Conservation (phyloP, 129 eudicot species). For the Artemisia argyi region DNA sequence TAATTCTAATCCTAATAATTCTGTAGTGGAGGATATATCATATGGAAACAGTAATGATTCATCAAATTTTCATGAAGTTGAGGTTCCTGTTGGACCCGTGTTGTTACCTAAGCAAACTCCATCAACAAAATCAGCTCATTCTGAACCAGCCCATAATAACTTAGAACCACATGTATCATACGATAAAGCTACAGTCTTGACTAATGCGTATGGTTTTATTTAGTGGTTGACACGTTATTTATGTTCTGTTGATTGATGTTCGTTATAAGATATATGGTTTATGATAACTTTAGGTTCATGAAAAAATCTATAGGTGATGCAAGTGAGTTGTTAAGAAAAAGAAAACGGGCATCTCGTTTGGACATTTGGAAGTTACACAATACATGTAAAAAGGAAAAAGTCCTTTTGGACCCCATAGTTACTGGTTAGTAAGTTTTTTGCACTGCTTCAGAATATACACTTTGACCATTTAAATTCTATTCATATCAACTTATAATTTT, state of each 20-base stretch:
- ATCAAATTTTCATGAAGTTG: conserved; percentile 27
- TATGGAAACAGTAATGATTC: conserved; percentile 23
- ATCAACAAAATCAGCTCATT: conserved; percentile 34
- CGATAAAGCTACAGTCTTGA: conserved; percentile 59
- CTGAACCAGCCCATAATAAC: conserved; percentile 30
- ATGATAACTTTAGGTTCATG: conserved; percentile 47
- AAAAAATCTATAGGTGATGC: conserved; percentile 45
- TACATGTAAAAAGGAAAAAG: conserved; percentile 37
- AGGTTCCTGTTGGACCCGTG: conserved; percentile 25
- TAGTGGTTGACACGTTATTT: not conserved
- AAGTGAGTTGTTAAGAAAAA: conserved; percentile 36
- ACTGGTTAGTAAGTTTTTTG: conserved; percentile 48
- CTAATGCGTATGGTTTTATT: conserved; percentile 45
- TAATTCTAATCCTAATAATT: conserved; percentile 18
- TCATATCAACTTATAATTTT: not conserved
- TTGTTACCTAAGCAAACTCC: conserved; percentile 33
- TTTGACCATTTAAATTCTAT: not conserved
- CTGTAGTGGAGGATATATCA: conserved; percentile 12
- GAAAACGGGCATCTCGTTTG: conserved; percentile 47
- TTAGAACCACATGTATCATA: conserved; percentile 26
- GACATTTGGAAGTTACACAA: conserved; percentile 55
- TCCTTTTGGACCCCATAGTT: conserved; percentile 43
- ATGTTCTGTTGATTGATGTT: not conserved
- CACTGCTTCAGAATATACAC: not conserved
- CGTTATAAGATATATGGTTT: conserved; percentile 8